Evolutionary conservation across 2,329 filamentous ascomycete species (phyloP).

Genomic region (Penicillium concentricum): DNA sequence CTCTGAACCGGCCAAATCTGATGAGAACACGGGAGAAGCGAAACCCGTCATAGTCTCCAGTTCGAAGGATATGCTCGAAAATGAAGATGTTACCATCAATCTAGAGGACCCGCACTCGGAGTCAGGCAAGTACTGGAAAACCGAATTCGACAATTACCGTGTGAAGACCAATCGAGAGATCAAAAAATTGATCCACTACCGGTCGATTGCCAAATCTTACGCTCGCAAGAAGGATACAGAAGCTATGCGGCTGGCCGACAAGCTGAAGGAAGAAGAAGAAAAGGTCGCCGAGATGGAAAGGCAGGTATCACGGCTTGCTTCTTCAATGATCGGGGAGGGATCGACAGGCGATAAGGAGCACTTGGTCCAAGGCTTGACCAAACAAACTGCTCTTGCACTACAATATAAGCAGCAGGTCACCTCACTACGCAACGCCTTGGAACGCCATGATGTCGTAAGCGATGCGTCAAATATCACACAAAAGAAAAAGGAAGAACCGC

Average conservation of each 20-base stretch:
- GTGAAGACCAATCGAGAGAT: conserved; percentile 59
- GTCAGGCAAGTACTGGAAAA: conserved; percentile 63
- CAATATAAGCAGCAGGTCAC: conserved; percentile 46
- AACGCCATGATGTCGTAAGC: conserved; percentile 40
- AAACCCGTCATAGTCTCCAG: conserved; percentile 5
- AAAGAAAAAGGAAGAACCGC: conserved; percentile 17
- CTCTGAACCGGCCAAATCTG: conserved; percentile 13
- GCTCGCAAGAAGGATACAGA: conserved; percentile 60
- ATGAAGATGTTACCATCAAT: conserved; percentile 53
- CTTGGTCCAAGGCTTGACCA: conserved; percentile 43
- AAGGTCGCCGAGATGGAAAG: conserved; percentile 47
- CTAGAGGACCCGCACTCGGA: conserved; percentile 56
- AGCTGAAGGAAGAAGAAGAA: conserved; percentile 52
- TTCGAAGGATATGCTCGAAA: conserved; percentile 29
- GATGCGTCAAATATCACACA: conserved; percentile 24
- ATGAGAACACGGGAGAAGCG: conserved; percentile 14
- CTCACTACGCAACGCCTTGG: conserved; percentile 37
- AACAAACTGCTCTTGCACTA: conserved; percentile 45
- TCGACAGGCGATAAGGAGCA: conserved; percentile 38
- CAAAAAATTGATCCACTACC: conserved; percentile 60
- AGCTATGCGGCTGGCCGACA: conserved; percentile 51
- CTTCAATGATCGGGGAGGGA: conserved; percentile 36
- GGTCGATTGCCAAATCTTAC: conserved; percentile 58
- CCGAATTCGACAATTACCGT: conserved; percentile 59
- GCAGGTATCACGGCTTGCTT: conserved; percentile 43